These are phyloP conservation scores for Trifolium pratense DNA, from an alignment of 306 rosid species.

Conservation along the genomic window DNA sequence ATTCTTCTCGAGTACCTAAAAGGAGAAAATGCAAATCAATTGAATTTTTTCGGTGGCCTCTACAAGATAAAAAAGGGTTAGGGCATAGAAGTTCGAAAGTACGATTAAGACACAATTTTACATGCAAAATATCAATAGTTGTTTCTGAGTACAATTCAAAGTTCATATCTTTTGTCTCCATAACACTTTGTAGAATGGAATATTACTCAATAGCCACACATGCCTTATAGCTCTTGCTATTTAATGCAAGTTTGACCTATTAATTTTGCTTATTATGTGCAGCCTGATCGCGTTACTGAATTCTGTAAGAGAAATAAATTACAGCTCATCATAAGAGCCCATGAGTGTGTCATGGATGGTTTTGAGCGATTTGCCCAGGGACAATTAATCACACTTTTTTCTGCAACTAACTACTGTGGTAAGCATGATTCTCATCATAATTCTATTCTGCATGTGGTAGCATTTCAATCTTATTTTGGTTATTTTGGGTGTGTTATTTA, in stretches of 20 bases:
- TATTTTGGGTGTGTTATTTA: slow-evolving; percentile 40
- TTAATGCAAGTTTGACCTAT: slow-evolving; percentile 27
- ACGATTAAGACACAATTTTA: slow-evolving; percentile 14
- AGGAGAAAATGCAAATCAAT: background rate
- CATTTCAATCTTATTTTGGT: slow-evolving; percentile 46
- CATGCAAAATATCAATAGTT: slow-evolving; percentile 7
- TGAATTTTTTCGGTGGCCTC: background rate
- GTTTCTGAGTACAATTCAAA: slow-evolving; percentile 21
- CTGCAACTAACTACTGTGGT: slow-evolving; percentile 99
- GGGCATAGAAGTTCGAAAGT: slow-evolving; percentile 9
- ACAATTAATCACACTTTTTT: slow-evolving; percentile 95
- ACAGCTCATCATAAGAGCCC: slow-evolving; percentile 97
- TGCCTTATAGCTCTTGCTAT: slow-evolving; percentile 17
- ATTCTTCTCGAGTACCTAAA: background rate
- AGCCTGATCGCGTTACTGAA: slow-evolving; percentile 98
- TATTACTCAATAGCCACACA: background rate
- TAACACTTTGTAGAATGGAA: slow-evolving; percentile 7
- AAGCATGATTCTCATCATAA: slow-evolving; percentile 42
- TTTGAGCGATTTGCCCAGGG: slow-evolving; percentile 99
- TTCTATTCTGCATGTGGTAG: slow-evolving; percentile 23
- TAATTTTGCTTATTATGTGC: slow-evolving; percentile 50
- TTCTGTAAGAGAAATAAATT: slow-evolving; percentile 96
- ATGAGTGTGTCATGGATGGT: slow-evolving; percentile 99
- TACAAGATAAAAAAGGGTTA: slow-evolving; percentile 14
- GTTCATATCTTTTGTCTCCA: background rate